These are phyloP conservation scores for Thinopyrum elongatum DNA, from an alignment of 176 grass and related monocot genomes.

Conservation along the genomic window DNA sequence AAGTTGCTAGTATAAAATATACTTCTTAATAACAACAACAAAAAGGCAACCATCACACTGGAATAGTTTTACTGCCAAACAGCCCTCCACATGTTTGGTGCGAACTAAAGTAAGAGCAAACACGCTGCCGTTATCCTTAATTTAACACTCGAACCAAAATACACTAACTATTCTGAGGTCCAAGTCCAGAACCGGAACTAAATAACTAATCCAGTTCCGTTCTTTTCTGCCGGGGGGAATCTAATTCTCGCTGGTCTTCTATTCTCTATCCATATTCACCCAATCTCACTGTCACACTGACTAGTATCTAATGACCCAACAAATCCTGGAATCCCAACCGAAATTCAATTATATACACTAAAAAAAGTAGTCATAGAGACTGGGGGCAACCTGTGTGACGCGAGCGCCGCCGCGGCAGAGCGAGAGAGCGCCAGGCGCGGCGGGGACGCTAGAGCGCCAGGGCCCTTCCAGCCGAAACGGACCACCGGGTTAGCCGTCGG, in stretches of 20 bases:
- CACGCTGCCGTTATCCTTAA: neutral
- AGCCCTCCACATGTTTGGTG: neutral
- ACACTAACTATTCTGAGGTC: neutral
- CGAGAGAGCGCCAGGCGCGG: neutral
- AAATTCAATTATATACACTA: neutral
- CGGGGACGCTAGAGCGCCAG: neutral
- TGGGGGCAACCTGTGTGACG: slow-evolving; percentile 22
- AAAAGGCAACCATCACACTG: neutral
- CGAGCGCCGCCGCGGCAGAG: neutral
- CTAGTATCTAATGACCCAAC: neutral
- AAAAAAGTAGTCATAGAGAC: neutral
- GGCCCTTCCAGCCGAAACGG: slow-evolving; percentile 16
- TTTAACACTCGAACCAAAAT: neutral
- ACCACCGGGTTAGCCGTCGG: slow-evolving; percentile 17
- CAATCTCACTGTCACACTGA: neutral
- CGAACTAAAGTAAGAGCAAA: neutral
- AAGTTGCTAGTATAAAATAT: neutral
- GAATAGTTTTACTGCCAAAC: neutral
- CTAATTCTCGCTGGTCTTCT: neutral
- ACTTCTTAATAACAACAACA: neutral
- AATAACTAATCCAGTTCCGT: neutral
- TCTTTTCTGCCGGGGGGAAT: neutral
- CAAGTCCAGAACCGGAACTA: neutral
- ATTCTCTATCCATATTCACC: neutral
- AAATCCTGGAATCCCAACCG: neutral